Evolutionary conservation across 23 red algal species (phyloP).

Genomic region (Pyropia yezoensis): DNA sequence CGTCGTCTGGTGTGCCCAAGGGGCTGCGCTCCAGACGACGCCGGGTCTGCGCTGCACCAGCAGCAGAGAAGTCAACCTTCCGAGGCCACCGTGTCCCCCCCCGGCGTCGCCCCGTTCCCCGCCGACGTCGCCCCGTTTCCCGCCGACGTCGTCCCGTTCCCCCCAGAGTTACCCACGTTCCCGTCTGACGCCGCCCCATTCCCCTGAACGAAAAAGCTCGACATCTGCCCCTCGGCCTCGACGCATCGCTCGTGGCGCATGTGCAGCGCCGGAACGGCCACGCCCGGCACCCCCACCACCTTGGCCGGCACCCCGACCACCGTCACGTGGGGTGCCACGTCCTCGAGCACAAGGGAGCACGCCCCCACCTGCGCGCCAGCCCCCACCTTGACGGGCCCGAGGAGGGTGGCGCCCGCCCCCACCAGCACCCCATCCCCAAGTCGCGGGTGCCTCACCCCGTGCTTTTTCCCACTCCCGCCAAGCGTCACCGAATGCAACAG

Average conservation of each 20-base stretch:
- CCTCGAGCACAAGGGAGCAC: slow-evolving; percentile 74
- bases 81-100: too few species aligned
- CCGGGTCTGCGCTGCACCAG: too few species aligned
- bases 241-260: slow-evolving; percentile 60
- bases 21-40: too few species aligned
- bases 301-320: slow-evolving; percentile 82
- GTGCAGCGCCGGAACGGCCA: slow-evolving; percentile 47
- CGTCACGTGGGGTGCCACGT: slow-evolving; percentile 57
- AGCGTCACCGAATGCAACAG: slow-evolving; percentile 95
- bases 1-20: too few species aligned
- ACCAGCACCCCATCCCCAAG: slow-evolving; percentile 86
- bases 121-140: too few species aligned
- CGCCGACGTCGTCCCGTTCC: too few species aligned
- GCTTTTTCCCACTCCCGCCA: slow-evolving; percentile 75
- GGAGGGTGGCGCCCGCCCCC: slow-evolving; percentile 83
- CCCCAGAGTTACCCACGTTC: too few species aligned
- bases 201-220: too few species aligned
- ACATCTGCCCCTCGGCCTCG: background rate
- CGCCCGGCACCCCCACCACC: slow-evolving; percentile 31
- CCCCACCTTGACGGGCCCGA: slow-evolving; percentile 77
- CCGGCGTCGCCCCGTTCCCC: too few species aligned
- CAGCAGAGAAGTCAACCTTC: too few species aligned
- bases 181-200: too few species aligned
- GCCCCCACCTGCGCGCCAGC: slow-evolving; percentile 68
- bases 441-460: slow-evolving; percentile 76